Evolutionary conservation across 805 yeast species (phyloP), one percentile per base, ranked within the genome.

Genomic region (Saccharomycopsis javanensis): DNA sequence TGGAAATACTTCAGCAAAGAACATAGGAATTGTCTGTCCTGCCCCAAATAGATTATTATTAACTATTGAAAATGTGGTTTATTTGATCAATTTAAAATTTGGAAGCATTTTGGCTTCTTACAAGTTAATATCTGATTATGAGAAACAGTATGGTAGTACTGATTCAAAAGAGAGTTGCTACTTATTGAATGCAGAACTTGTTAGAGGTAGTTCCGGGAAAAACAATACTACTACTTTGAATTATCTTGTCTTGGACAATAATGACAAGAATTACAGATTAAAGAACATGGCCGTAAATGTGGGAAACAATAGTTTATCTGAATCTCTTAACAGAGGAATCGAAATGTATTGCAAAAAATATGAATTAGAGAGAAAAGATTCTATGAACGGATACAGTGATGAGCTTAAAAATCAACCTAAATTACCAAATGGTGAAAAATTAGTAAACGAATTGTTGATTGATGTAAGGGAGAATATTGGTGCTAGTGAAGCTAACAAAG

Each of bases 251-350:
- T 50, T 59, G 50, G 31, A 50, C 20, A 35, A 50, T n/a, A 45
- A 18, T 34, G 62, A 57, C 34, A 57, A 57, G 8, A 54, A 35
- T 28, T 57, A 55, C 33, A 57, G 56, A 53, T 55, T 60, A 28
- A 42, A 52, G 27, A 60, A 57, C 34, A 25, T 60, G 46, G 62
- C 60, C 10, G 60, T 60, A 5, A 33, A 50, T 42, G 57, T 60
- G 23, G 62, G 62, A 18, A 57, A 57, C 35, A 60, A 55, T 37
- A 60, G 58, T 52, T 54, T 60, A 15, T 51, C 53, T 10, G 62
- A 60, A 33, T 57, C 60, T n/a, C 20, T 60, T 15, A 56, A 57
- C 15, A 60, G 53, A 33, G 62, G 62, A 13, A 52, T 60, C 35
- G 57, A 59, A 20, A 10, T 33, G 15, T 59, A 34, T 20, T 51